A percentile compares a stretch with the other conserved stretches of the same genome.
Conservation (phyloP, 2,329 filamentous ascomycete species). For the Corinectria fuckeliana region DNA sequence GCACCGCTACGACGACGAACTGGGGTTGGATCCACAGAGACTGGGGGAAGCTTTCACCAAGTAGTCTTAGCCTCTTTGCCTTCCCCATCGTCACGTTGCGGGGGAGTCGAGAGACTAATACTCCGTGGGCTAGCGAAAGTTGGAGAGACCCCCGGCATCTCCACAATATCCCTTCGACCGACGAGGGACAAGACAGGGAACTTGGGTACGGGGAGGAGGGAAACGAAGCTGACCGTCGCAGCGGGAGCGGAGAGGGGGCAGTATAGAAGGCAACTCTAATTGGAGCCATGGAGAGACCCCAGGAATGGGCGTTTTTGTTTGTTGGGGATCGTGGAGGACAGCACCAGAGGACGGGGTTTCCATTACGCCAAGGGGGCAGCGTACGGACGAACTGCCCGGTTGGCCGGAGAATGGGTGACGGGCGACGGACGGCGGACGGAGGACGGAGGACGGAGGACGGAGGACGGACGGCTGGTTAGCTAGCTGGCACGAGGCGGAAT, state of each 20-base stretch:
- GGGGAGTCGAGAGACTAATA: constrained; percentile 31
- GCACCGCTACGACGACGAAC: neutral
- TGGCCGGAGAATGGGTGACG: constrained; percentile 3
- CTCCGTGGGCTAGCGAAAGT: constrained; percentile 27
- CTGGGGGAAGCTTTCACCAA: neutral
- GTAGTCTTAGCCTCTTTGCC: neutral
- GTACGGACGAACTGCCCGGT: neutral
- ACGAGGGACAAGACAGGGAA: constrained; percentile 9
- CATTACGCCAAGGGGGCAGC: neutral
- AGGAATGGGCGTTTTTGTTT: constrained; percentile 6
- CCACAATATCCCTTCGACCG: constrained; percentile 39
- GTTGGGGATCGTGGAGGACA: constrained; percentile 17
- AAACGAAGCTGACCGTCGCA: constrained; percentile 25
- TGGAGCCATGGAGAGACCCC: constrained; percentile 12
- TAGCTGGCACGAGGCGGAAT: neutral
- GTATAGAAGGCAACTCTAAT: constrained; percentile 11
- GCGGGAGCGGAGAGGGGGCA: constrained; percentile 17
- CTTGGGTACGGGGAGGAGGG: neutral
- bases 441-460: neutral
- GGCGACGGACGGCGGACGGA: neutral
- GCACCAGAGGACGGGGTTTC: neutral
- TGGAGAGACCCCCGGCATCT: constrained; percentile 35
- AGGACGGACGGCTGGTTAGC: neutral
- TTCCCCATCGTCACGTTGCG: constrained; percentile 31
- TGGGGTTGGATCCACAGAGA: constrained; percentile 18